Conservation (phyloP, 2,329 filamentous ascomycete species). For the Colletotrichum karsti region DNA sequence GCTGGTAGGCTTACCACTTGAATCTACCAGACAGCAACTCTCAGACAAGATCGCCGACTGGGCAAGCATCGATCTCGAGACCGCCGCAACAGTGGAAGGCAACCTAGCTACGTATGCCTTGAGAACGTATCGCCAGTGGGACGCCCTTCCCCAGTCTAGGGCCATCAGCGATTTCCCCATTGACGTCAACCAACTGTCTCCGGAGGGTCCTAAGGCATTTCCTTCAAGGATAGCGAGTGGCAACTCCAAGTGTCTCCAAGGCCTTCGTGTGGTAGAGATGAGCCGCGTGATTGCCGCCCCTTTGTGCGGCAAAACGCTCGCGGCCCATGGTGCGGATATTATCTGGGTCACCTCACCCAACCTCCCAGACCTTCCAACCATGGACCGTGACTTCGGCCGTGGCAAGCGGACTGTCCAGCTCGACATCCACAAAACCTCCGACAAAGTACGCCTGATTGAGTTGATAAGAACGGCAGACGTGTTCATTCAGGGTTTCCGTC, state of each 20-base stretch:
- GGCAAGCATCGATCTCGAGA: conserved; percentile 58
- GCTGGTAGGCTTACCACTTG: conserved; percentile 48
- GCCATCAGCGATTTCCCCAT: conserved; percentile 57
- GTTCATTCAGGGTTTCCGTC: conserved; percentile 55
- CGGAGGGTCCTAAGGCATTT: conserved; percentile 24
- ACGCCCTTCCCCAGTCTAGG: conserved; percentile 53
- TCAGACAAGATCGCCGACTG: conserved; percentile 45
- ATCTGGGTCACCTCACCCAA: conserved; percentile 41
- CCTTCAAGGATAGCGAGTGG: conserved; percentile 43
- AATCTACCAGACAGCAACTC: conserved; percentile 47
- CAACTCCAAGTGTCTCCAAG: conserved; percentile 39
- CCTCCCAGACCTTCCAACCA: conserved; percentile 40
- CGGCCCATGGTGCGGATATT: conserved; percentile 42
- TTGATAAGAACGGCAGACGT: conserved; percentile 48
- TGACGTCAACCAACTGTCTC: conserved; percentile 43
- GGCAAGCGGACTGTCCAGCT: conserved; percentile 43
- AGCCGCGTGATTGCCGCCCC: conserved; percentile 45
- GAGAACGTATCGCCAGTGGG: conserved; percentile 60
- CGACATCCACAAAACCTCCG: conserved; percentile 34
- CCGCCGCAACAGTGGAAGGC: conserved; percentile 44
- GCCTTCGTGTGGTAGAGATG: conserved; percentile 43
- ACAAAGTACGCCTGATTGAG: conserved; percentile 33
- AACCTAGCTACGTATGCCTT: conserved; percentile 57
- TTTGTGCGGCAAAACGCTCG: conserved; percentile 40
- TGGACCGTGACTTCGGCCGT: conserved; percentile 42